These are phyloP conservation scores for Trichoderma orchidacearum DNA, from an alignment of 495 filamentous ascomycete species.

Conservation along the genomic window DNA sequence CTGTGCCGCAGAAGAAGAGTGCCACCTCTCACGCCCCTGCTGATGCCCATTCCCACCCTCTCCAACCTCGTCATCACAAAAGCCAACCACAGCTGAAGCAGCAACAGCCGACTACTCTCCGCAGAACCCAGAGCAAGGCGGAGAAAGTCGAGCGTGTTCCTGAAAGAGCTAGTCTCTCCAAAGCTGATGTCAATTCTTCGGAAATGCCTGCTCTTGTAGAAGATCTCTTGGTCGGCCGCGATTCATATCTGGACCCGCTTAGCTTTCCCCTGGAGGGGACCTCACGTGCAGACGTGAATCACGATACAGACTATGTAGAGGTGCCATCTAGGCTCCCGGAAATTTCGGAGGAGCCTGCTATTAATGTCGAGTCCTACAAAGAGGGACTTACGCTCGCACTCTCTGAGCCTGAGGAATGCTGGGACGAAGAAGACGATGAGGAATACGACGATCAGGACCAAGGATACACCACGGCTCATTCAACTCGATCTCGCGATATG, in stretches of 20 bases:
- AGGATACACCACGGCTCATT: slow-evolving; percentile 65
- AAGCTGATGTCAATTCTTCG: background rate
- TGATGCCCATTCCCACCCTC: slow-evolving; percentile 6
- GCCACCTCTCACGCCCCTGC: background rate
- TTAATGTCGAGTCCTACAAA: background rate
- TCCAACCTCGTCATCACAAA: slow-evolving; percentile 26
- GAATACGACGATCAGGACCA: slow-evolving; percentile 65
- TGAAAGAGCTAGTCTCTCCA: background rate
- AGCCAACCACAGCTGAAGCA: slow-evolving; percentile 24
- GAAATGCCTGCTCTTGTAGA: background rate
- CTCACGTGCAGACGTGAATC: slow-evolving; percentile 16
- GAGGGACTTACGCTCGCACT: slow-evolving; percentile 10
- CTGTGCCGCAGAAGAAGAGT: background rate
- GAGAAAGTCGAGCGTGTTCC: slow-evolving; percentile 4
- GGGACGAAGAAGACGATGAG: slow-evolving; percentile 63
- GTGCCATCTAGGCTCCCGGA: slow-evolving; percentile 12
- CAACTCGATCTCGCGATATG: slow-evolving; percentile 61
- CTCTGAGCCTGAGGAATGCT: slow-evolving; percentile 57
- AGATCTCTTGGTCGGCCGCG: background rate
- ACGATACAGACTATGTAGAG: slow-evolving; percentile 28
- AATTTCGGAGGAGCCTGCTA: background rate
- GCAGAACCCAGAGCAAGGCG: slow-evolving; percentile 19
- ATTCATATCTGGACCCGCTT: background rate
- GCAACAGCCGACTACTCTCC: slow-evolving; percentile 14
- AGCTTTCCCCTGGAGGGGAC: background rate